Conservation (phyloP, 2,329 filamentous ascomycete species). For the Drechslerella stenobrocha region DNA sequence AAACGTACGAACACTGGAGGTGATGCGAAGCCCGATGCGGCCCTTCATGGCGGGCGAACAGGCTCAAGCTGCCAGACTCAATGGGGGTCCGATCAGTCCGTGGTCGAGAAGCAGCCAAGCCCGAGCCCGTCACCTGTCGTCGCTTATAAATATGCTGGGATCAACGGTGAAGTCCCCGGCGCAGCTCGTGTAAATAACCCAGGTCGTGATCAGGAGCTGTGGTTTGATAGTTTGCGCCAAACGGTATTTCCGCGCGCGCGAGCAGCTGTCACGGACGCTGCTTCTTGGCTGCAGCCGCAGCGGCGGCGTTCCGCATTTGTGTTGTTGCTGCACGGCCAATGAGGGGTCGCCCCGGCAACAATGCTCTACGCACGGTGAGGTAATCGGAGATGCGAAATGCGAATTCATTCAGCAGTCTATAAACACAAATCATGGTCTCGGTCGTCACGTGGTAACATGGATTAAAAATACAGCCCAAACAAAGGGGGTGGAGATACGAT, state of each 20-base stretch:
- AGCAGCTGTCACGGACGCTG: neutral
- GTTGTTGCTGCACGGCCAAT: neutral
- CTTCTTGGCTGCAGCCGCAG: too few species aligned
- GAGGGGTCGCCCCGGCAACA: too few species aligned
- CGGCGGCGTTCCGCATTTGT: neutral
- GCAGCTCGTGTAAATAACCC: neutral
- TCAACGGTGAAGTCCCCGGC: neutral
- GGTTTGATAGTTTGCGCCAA: neutral
- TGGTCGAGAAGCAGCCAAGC: too few species aligned
- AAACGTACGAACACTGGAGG: conserved; percentile 39
- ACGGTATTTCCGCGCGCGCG: conserved; percentile 4
- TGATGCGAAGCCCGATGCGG: conserved; percentile 45
- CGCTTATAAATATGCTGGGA: neutral
- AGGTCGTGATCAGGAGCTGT: neutral
- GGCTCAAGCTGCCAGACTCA: neutral
- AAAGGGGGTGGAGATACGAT: neutral
- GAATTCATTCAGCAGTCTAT: conserved; percentile 1
- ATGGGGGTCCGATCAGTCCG: too few species aligned
- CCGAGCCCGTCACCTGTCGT: too few species aligned
- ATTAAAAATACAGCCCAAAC: neutral
- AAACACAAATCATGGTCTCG: neutral
- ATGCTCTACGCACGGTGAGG: too few species aligned
- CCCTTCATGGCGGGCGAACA: conserved; percentile 38
- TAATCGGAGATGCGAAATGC: neutral
- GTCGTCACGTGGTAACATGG: neutral